Evolutionary conservation across 2,329 filamentous ascomycete species (phyloP), one percentile per base, ranked within the genome.

Genomic region (Fusarium nodosum): DNA sequence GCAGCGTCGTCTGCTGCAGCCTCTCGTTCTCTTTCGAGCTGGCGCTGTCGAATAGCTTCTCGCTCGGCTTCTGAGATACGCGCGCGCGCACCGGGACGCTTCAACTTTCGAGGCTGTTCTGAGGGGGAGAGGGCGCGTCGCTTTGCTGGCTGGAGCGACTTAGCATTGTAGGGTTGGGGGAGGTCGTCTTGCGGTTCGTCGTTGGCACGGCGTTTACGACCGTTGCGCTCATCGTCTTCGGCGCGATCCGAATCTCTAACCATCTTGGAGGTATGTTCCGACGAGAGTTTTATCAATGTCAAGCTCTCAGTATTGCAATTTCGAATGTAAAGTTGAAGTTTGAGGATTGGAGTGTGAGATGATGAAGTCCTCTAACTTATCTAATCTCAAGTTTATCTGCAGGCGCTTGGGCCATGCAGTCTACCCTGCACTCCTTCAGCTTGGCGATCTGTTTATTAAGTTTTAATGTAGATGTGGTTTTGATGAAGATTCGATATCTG

Each of bases 21-120:
- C 33, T 82, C 82, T 48, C 79, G 79, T 55, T 87, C 85, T 66
- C 86, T 85, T 63, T 91, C 86, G 16, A 87, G 81, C 71, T 90
- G 84, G 56, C 86, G 85, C 72, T 88, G 85, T 30, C 90, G 88
- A 56, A 91, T 90, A 26, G 88, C 88, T 72, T 92, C 90, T 33
- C 88, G 86, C 74, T 93, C 89, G 31, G 87, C 81, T 56, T 88
- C 88, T 33, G 88, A 88, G 65, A 95, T 89, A 65, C 92, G 87
- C 15, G 89, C 86, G 57, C 88, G 85, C 62, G 87, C 86, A 7
- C 89, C 89, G 2, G 91, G 91, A 7, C 90, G 87, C 78, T 93
- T 93, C 57, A 86, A 85, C 77, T 89, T 91, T 52, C 90, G 88
- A 12, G 88, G 87, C 39, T 82, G 79, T 11, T 85, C 83, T 3